Conservation (phyloP, 768 basidiomycete species). For the Pleurotus tuoliensis region DNA sequence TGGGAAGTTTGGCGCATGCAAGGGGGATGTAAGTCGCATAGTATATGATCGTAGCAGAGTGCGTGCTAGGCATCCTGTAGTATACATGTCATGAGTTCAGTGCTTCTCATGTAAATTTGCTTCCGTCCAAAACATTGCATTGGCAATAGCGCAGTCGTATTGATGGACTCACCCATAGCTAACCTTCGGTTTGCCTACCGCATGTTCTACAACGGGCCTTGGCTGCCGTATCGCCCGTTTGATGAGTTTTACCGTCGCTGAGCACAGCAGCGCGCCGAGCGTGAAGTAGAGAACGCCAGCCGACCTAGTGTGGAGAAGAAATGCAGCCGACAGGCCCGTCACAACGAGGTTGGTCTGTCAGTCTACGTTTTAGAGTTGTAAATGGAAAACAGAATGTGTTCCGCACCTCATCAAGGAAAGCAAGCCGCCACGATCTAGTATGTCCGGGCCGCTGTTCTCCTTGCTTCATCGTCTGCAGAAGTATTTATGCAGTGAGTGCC, state of each 20-base stretch:
- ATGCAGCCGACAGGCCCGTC: conserved; percentile 41
- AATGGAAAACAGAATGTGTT: neutral
- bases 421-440: conserved; percentile 22
- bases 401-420: conserved; percentile 37
- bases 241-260: conserved; percentile 53
- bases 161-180: conserved; percentile 60
- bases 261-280: conserved; percentile 53
- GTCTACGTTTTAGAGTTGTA: neutral
- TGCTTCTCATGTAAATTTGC: too few relatives aligned
- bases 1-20: conserved; percentile 52
- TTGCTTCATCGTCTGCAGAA: neutral
- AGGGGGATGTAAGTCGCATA: conserved; percentile 59
- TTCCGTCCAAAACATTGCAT: too few relatives aligned
- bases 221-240: conserved; percentile 64
- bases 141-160: too few relatives aligned
- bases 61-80: conserved; percentile 79
- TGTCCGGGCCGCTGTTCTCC: conserved; percentile 2
- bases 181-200: conserved; percentile 34
- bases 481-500: too few relatives aligned
- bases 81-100: too few relatives aligned
- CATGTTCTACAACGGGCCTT: conserved; percentile 37
- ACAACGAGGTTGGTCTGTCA: conserved; percentile 57
- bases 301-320: conserved; percentile 59
- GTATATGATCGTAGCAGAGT: conserved; percentile 66
- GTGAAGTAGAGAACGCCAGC: conserved; percentile 59